Percentiles rank a stretch among this genome's conserved stretches.
These are phyloP conservation scores for Chimonanthus praecox DNA, from an alignment of 164 flowering plant genomes.

Conservation along the genomic window DNA sequence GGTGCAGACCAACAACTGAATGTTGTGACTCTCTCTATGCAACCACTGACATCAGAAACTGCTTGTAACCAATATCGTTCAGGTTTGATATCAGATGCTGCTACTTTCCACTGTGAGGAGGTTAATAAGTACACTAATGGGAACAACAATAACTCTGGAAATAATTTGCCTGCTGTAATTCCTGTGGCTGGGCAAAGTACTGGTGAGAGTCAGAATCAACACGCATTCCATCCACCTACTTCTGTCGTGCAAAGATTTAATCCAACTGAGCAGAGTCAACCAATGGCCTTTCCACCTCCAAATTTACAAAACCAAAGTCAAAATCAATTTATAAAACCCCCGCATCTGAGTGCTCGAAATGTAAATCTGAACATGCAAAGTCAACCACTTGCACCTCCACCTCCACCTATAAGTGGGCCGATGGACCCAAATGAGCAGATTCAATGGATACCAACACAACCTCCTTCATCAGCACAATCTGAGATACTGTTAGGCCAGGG, in stretches of 20 bases:
- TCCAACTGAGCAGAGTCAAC: slow-evolving; percentile 1
- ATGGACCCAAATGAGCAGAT: not conserved
- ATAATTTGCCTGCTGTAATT: not conserved
- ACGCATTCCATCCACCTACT: not conserved
- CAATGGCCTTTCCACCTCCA: slow-evolving; percentile 5
- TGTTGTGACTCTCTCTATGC: not conserved
- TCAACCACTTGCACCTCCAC: slow-evolving; percentile 11
- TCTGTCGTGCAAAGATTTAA: slow-evolving; percentile 2
- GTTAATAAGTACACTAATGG: not conserved
- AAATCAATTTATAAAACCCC: slow-evolving; percentile 4
- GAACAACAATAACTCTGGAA: slow-evolving; percentile 5
- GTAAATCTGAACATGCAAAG: slow-evolving; percentile 16
- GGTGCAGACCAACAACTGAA: slow-evolving; percentile 13
- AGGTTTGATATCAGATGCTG: slow-evolving; percentile 4
- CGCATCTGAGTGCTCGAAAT: slow-evolving; percentile 7
- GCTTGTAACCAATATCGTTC: slow-evolving; percentile 11
- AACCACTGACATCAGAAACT: too few species aligned
- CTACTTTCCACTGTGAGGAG: slow-evolving; percentile 4
- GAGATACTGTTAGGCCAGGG: not conserved
- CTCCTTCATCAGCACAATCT: not conserved
- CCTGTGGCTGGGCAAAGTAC: slow-evolving; percentile 8
- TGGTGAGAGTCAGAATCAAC: too few species aligned
- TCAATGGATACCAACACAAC: not conserved
- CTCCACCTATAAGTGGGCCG: slow-evolving; percentile 17
- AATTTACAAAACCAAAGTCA: slow-evolving; percentile 6